Evolutionary conservation across 768 basidiomycete species (phyloP).

Genomic region (Leccinum rimulosum): DNA sequence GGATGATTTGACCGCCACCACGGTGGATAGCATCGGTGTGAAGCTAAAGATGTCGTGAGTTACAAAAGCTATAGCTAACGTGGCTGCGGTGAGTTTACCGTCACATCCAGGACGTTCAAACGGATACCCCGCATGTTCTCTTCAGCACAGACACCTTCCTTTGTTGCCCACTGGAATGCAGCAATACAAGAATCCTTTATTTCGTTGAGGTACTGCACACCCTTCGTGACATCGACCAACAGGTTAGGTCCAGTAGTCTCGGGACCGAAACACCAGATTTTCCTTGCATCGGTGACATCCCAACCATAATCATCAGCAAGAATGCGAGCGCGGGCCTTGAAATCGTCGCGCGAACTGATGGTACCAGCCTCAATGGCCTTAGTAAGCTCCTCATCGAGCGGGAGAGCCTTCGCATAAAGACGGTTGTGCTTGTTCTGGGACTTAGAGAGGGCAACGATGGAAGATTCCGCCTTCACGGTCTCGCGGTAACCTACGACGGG

Average conservation of each 20-base stretch:
- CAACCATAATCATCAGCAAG: constrained; percentile 96
- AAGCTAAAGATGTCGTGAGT: constrained; percentile 46
- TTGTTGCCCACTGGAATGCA: constrained; percentile 99
- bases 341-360: constrained; percentile 91
- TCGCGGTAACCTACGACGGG: constrained; percentile 98
- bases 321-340: constrained; percentile 92
- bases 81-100: constrained; percentile 48
- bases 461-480: constrained; percentile 94
- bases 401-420: constrained; percentile 90
- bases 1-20: constrained; percentile 98
- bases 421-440: constrained; percentile 99
- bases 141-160: constrained; percentile 95
- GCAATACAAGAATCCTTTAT: constrained; percentile 99
- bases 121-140: constrained; percentile 99
- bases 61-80: background rate
- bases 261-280: constrained; percentile 99
- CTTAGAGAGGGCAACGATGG: constrained; percentile 95
- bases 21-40: constrained; percentile 99
- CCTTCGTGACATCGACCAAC: constrained; percentile 97
- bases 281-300: constrained; percentile 99
- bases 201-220: constrained; percentile 98
- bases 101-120: constrained; percentile 94
- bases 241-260: constrained; percentile 97
- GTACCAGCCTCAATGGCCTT: constrained; percentile 88
- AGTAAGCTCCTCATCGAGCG: constrained; percentile 91